Evolutionary conservation across 345 rosid genomes (phyloP).

Genomic region (Salix dunnii): DNA sequence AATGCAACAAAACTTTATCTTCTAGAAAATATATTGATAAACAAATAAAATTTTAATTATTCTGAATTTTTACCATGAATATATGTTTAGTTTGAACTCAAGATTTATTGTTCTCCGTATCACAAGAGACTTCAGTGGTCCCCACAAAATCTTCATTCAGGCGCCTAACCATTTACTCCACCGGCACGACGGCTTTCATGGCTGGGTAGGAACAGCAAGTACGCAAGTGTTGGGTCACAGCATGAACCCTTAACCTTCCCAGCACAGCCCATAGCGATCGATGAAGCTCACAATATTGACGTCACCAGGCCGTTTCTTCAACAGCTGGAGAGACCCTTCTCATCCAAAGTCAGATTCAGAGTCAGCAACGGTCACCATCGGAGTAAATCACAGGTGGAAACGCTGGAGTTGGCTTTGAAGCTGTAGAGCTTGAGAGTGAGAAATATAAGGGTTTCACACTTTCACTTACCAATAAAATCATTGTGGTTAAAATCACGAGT

Average conservation of each 20-base stretch:
- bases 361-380: neutral
- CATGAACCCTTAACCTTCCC: neutral
- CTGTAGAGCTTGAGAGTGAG: conserved; percentile 1
- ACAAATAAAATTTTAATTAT: too few relatives aligned
- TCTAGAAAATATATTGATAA: too few relatives aligned
- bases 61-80: too few relatives aligned
- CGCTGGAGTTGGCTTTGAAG: conserved; percentile 31
- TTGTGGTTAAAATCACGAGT: too few relatives aligned
- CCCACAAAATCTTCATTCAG: neutral
- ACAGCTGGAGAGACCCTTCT: conserved; percentile 16
- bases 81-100: too few relatives aligned
- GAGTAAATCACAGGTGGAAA: neutral
- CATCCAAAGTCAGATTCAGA: neutral
- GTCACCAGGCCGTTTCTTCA: conserved; percentile 26
- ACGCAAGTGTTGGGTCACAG: neutral
- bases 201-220: neutral
- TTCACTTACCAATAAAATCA: too few relatives aligned
- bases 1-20: too few relatives aligned
- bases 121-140: too few relatives aligned
- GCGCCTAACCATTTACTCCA: neutral
- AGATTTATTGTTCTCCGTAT: too few relatives aligned
- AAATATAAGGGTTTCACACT: too few relatives aligned
- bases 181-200: neutral
- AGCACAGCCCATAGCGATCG: neutral
- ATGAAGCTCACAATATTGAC: neutral